These are phyloP conservation scores for Phalaenopsis equestris DNA, from an alignment of 106 monocot species.

Conservation along the genomic window DNA sequence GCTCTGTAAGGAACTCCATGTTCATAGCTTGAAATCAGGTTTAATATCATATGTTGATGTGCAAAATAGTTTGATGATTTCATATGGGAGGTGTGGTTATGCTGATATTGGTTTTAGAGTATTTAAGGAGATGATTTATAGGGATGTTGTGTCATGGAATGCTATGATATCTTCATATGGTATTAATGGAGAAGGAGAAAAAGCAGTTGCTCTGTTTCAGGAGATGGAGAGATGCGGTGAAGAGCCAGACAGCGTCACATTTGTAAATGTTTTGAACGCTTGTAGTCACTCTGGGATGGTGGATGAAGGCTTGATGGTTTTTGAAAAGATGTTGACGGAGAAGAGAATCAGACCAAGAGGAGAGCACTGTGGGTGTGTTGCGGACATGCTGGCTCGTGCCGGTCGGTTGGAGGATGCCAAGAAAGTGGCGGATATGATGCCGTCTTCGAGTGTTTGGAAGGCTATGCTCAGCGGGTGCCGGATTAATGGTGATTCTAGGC, in stretches of 20 bases:
- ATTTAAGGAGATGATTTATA: constrained; percentile 26
- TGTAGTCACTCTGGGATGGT: constrained; percentile 42
- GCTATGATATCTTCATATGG: constrained; percentile 37
- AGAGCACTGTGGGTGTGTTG: constrained; percentile 33
- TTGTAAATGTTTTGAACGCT: constrained; percentile 30
- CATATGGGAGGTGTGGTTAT: constrained; percentile 39
- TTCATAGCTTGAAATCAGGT: constrained; percentile 25
- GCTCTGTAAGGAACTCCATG: constrained; percentile 29
- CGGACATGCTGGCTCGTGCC: constrained; percentile 37
- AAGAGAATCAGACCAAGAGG: constrained; percentile 17
- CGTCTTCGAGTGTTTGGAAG: constrained; percentile 18
- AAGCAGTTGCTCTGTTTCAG: constrained; percentile 24
- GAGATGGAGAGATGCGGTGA: constrained; percentile 28
- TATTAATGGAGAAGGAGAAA: constrained; percentile 31
- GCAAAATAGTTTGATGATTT: constrained; percentile 27
- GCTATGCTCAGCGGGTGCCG: constrained; percentile 30
- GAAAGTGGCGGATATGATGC: constrained; percentile 15
- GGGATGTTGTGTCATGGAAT: constrained; percentile 31
- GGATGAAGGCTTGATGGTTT: constrained; percentile 30
- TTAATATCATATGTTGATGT: constrained; percentile 13
- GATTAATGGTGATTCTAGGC: constrained; percentile 8
- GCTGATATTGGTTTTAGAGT: constrained; percentile 14
- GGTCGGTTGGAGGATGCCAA: constrained; percentile 27
- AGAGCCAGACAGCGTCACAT: constrained; percentile 26
- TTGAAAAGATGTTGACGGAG: constrained; percentile 31